Evolutionary conservation across 2,329 filamentous ascomycete genomes (phyloP).

Genomic region (Exophiala lecanii-corni): DNA sequence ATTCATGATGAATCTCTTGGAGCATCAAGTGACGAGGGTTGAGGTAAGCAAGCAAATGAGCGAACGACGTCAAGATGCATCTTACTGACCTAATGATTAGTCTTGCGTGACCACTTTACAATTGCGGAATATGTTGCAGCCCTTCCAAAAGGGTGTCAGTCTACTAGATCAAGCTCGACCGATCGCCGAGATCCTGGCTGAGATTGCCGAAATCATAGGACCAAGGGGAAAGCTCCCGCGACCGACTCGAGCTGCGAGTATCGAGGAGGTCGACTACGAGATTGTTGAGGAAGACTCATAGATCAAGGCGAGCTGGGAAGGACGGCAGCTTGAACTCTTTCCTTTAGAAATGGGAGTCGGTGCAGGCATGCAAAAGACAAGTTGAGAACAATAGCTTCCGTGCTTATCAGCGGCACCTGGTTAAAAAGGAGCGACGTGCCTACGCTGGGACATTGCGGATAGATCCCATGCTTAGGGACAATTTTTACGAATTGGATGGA

Average conservation of each 20-base stretch:
- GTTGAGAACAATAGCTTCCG: too few relatives aligned
- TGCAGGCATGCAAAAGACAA: too few relatives aligned
- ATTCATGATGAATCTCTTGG: slow-evolving; percentile 83
- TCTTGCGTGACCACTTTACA: slow-evolving; percentile 75
- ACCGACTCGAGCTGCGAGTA: neutral
- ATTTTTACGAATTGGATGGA: too few relatives aligned
- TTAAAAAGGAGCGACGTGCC: too few relatives aligned
- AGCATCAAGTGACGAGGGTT: slow-evolving; percentile 91
- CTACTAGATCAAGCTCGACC: slow-evolving; percentile 72
- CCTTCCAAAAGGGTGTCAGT: slow-evolving; percentile 56
- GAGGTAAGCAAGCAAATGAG: slow-evolving; percentile 64
- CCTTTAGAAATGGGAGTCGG: too few relatives aligned
- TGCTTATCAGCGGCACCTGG: too few relatives aligned
- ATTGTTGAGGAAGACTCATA: slow-evolving; percentile 1
- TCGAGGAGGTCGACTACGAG: slow-evolving; percentile 2
- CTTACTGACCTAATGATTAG: slow-evolving; percentile 45
- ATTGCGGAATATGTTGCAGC: slow-evolving; percentile 72
- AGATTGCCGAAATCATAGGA: slow-evolving; percentile 14
- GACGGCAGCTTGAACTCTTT: slow-evolving; percentile 1
- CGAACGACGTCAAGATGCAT: too few relatives aligned
- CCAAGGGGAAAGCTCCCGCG: slow-evolving; percentile 1
- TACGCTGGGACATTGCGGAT: too few relatives aligned
- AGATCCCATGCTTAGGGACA: too few relatives aligned
- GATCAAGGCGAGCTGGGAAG: neutral
- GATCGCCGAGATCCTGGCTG: slow-evolving; percentile 64